phyloP scores from a whole-genome alignment of 257 asterid genomes.

The Solanum chiquidenum region DNA sequence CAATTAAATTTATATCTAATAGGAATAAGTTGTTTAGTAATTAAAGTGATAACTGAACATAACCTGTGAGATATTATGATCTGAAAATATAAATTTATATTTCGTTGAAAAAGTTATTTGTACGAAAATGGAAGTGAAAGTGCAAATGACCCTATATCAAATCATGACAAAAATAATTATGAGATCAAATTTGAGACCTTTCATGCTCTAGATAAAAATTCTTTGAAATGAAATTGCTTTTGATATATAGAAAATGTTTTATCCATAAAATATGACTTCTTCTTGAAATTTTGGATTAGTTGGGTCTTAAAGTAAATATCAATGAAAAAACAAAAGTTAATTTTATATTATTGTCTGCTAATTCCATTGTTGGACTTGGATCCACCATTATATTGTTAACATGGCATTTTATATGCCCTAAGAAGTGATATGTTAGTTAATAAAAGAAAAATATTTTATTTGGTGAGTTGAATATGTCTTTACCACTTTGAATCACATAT shows the following conservation, averaged over 20 bases:
- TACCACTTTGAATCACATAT: background rate
- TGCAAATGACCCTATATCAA: background rate
- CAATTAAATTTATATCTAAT: background rate
- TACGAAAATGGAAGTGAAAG: background rate
- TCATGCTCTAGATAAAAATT: background rate
- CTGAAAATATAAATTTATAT: background rate
- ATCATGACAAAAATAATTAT: background rate
- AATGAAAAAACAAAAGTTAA: background rate
- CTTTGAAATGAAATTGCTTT: background rate
- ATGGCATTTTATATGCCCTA: background rate
- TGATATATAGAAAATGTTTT: background rate
- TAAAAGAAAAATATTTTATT: background rate
- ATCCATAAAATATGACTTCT: background rate
- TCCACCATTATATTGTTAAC: background rate
- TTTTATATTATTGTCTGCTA: background rate
- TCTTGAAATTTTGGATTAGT: background rate
- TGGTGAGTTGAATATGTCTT: background rate
- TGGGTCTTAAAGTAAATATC: background rate
- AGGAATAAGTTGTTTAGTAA: background rate
- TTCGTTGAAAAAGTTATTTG: background rate
- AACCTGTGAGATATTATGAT: background rate
- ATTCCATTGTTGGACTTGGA: background rate
- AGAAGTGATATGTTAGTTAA: background rate
- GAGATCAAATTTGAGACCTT: background rate
- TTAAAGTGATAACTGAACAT: background rate